These are phyloP conservation scores for Juglanconis oblonga DNA, from an alignment of 2,329 filamentous ascomycete species.

Conservation along the genomic window DNA sequence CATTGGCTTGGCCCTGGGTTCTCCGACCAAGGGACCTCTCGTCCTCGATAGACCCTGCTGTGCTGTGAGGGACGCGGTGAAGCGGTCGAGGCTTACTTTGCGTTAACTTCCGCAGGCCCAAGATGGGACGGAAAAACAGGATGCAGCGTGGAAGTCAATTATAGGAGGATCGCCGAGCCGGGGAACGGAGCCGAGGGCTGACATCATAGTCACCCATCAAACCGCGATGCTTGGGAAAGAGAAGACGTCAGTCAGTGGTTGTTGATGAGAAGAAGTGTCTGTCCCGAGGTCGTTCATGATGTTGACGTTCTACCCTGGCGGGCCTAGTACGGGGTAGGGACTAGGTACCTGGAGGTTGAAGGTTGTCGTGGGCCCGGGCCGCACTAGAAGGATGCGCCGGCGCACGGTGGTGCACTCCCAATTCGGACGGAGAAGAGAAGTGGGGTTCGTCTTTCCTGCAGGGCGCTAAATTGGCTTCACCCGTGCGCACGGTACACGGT, in stretches of 20 bases:
- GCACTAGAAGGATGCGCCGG: no score
- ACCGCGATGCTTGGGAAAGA: background rate
- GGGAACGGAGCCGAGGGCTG: background rate
- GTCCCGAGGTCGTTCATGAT: no score
- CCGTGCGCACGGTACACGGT: slow-evolving; percentile 27
- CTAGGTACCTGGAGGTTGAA: no score
- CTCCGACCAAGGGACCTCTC: no score
- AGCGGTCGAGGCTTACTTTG: background rate
- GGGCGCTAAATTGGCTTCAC: slow-evolving; percentile 22
- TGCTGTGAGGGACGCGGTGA: background rate
- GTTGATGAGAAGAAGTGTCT: no score
- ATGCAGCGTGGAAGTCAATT: background rate
- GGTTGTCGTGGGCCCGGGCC: no score
- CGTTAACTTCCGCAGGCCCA: background rate
- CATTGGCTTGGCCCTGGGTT: background rate
- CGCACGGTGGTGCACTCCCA: background rate
- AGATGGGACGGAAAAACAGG: background rate
- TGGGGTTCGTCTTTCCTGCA: background rate
- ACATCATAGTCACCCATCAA: background rate
- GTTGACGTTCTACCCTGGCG: background rate
- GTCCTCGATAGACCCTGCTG: background rate
- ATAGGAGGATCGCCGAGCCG: background rate
- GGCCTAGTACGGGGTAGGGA: background rate
- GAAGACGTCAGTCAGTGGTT: background rate
- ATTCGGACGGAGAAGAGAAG: background rate